Conservation (phyloP, 495 filamentous ascomycete genomes). For the Cetradonia linearis region DNA sequence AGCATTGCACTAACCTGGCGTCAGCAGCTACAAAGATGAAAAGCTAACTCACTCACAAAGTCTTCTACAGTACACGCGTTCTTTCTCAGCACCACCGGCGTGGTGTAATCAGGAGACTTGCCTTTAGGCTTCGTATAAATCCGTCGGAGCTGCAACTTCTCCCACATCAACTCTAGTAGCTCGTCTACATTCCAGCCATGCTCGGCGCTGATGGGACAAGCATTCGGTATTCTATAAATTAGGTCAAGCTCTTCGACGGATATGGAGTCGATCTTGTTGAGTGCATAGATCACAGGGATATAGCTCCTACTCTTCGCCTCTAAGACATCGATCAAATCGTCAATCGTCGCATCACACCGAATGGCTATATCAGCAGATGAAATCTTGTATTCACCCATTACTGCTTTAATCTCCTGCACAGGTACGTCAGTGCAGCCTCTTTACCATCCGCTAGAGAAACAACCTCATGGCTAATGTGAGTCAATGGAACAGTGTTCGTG, state of each 20-base stretch:
- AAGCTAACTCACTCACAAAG: constrained; percentile 57
- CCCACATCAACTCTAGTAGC: constrained; percentile 95
- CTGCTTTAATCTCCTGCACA: constrained; percentile 79
- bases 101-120: constrained; percentile 81
- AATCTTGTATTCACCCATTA: constrained; percentile 95
- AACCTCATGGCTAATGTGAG: constrained; percentile 82
- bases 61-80: constrained; percentile 85
- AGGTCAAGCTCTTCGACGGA: constrained; percentile 95
- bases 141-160: constrained; percentile 79
- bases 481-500: constrained; percentile 81
- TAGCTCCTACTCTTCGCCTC: constrained; percentile 93
- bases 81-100: constrained; percentile 79
- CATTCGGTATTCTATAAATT: constrained; percentile 91
- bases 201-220: constrained; percentile 92
- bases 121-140: constrained; percentile 99
- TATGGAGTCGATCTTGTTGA: constrained; percentile 99
- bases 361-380: constrained; percentile 96
- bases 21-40: constrained; percentile 22
- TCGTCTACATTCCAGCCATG: constrained; percentile 99
- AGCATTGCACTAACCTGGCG: constrained; percentile 64
- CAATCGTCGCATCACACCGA: constrained; percentile 84
- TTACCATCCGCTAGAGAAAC: constrained; percentile 18
- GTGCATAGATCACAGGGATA: constrained; percentile 93
- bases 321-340: constrained; percentile 90
- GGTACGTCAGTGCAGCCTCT: constrained; percentile 22